Conservation (phyloP, 805 yeast species). For the Debaryomyces castellii region DNA sequence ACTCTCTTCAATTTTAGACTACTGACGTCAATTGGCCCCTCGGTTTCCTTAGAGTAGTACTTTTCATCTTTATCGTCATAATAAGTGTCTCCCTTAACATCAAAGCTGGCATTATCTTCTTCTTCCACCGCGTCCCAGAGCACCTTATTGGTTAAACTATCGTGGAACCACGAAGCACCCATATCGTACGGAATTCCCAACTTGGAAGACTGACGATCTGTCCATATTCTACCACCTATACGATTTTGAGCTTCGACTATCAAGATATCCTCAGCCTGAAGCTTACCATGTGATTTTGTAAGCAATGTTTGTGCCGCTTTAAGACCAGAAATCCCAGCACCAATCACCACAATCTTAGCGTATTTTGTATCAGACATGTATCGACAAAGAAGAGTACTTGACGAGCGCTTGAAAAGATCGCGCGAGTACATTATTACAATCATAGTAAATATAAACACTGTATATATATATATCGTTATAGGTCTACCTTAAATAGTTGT, state of each 20-base stretch:
- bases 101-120: constrained; percentile 12
- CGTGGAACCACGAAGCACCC: constrained; percentile 96
- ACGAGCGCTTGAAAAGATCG: too few relatives aligned
- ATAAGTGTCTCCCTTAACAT: constrained; percentile 29
- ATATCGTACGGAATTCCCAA: constrained; percentile 53
- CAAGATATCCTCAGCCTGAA: constrained; percentile 43
- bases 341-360: constrained; percentile 56
- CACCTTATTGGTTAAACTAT: constrained; percentile 64
- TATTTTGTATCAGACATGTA: neutral
- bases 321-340: constrained; percentile 79
- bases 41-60: constrained; percentile 22
- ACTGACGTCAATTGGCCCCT: constrained; percentile 33
- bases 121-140: constrained; percentile 33
- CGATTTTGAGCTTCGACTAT: constrained; percentile 67
- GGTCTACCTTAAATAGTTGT: neutral
- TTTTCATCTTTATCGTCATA: constrained; percentile 47
- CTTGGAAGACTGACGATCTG: constrained; percentile 39
- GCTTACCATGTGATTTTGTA: constrained; percentile 10
- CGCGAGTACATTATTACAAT: too few relatives aligned
- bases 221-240: constrained; percentile 65
- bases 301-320: constrained; percentile 55
- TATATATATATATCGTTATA: neutral
- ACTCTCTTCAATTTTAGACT: constrained; percentile 32
- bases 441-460: too few relatives aligned
- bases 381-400: too few relatives aligned